Evolutionary conservation across 139 green algal species (phyloP), one percentile per base, ranked within the genome.

Genomic region (Chlamydomonas incerta): DNA sequence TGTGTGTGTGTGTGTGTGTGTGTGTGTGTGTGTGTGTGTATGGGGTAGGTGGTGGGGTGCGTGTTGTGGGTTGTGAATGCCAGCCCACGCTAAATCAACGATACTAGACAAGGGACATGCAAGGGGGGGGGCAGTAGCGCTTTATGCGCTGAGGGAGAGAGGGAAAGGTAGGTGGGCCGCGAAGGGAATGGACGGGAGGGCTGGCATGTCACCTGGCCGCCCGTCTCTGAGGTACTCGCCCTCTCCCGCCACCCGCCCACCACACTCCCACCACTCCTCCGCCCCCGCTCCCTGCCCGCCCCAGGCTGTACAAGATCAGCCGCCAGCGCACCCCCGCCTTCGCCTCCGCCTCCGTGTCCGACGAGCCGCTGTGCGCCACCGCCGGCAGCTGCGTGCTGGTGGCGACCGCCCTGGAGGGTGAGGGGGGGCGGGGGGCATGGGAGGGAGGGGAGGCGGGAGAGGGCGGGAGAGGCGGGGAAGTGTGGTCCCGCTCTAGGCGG

Each of bases 231-330:
- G 68, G 63, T 6, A 37, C 11, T 58, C 37, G 62, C 41, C 23
- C 70, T 21, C 37, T 26, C 23, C 37, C 6, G 15, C 34, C 26
- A 10, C 14, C 33, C 21, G 13, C 68, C 47, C 5, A 50, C 47
- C n/a, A 0, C 72, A 0, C 50, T n/a, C 13, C 29, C 50, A 28
- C 10, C 47, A 10, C 3, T 50, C 70, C 70, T 28, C 24, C 70
- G 35, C 23, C 20, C 41, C 41, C 70, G 23, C 37, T 28, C 68
- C 68, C 29, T 33, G 29, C 41, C 5, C 29, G 11, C 74, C 11
- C 18, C 8, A 75, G 96, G 57, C 88, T 98, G 69, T 98, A 94
- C 85, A 94, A 94, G 82, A 76, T 98, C 8, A 92, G 80, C 74
- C 83, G 95, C 2, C 80, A 85, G 71, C 50, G 24, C 4, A 74